Evolutionary conservation across 108 stramenopile genomes (phyloP).

Genomic region (Conticribra guillardii): DNA sequence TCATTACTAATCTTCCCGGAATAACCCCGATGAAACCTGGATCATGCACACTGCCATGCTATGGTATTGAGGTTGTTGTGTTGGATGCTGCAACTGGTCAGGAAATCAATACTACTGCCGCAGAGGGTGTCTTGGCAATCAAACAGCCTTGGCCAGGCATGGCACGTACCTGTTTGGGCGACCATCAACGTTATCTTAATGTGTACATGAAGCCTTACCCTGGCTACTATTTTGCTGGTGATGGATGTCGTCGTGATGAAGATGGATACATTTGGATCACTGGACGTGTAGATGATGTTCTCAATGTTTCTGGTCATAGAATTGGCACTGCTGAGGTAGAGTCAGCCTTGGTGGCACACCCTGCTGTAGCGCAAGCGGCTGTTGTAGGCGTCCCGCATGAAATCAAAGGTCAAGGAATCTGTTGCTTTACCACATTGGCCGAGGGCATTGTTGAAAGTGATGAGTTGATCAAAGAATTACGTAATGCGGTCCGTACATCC

Average conservation of each 20-base stretch:
- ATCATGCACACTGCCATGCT: conserved; percentile 91
- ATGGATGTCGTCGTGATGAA: conserved; percentile 89
- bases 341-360: conserved; percentile 90
- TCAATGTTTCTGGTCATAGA: conserved; percentile 96
- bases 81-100: conserved; percentile 85
- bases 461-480: conserved; percentile 84
- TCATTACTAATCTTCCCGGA: conserved; percentile 94
- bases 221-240: conserved; percentile 98
- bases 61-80: conserved; percentile 94
- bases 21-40: conserved; percentile 97
- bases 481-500: conserved; percentile 71
- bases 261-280: conserved; percentile 98
- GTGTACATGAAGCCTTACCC: conserved; percentile 94
- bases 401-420: conserved; percentile 92
- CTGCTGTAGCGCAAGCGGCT: conserved; percentile 90
- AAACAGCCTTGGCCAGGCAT: conserved; percentile 95
- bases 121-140: conserved; percentile 93
- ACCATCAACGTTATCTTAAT: conserved; percentile 93
- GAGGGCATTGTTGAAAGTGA: conserved; percentile 68
- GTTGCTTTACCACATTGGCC: conserved; percentile 80
- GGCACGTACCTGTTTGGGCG: conserved; percentile 93
- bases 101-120: conserved; percentile 58
- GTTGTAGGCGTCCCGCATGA: conserved; percentile 92
- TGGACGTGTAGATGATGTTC: conserved; percentile 96
- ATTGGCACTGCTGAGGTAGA: conserved; percentile 97